Conservation (phyloP, 805 yeast species). For the Saturnispora zaruensis region DNA sequence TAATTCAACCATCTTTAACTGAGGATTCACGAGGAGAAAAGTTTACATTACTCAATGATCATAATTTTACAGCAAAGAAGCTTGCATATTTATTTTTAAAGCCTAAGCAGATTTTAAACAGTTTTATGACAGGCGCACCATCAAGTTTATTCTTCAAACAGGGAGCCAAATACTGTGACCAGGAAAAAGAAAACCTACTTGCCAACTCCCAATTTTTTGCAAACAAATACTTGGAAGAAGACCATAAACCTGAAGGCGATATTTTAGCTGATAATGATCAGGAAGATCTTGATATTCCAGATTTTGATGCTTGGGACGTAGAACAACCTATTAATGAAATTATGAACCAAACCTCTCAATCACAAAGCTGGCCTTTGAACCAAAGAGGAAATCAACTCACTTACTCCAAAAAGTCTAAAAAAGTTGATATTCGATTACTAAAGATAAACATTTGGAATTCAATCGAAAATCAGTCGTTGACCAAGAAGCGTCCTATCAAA, state of each 20-base stretch:
- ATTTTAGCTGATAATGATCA: constrained; percentile 30
- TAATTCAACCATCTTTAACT: constrained; percentile 18
- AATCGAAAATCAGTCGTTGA: constrained; percentile 23
- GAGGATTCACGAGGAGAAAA: constrained; percentile 17
- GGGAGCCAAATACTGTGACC: constrained; percentile 1
- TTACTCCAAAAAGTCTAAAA: constrained; percentile 40
- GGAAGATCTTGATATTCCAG: constrained; percentile 16
- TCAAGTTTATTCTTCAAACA: background rate
- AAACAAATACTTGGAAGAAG: constrained; percentile 31
- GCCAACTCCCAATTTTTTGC: constrained; percentile 48
- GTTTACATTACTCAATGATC: constrained; percentile 40
- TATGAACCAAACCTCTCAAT: background rate
- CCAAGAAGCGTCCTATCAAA: constrained; percentile 24
- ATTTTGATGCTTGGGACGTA: constrained; percentile 4
- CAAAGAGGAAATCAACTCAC: constrained; percentile 13
- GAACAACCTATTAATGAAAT: background rate
- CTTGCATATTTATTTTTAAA: constrained; percentile 40
- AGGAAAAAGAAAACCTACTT: constrained; percentile 28
- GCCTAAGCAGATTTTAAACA: constrained; percentile 29
- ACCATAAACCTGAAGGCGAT: constrained; percentile 20
- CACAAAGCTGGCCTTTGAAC: background rate
- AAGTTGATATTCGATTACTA: constrained; percentile 39
- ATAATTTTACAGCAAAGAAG: constrained; percentile 39
- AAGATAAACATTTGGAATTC: constrained; percentile 42
- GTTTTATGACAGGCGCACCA: constrained; percentile 20